These are phyloP conservation scores for Penicillium macrosclerotiorum DNA, from an alignment of 495 filamentous ascomycete species.

Conservation along the genomic window DNA sequence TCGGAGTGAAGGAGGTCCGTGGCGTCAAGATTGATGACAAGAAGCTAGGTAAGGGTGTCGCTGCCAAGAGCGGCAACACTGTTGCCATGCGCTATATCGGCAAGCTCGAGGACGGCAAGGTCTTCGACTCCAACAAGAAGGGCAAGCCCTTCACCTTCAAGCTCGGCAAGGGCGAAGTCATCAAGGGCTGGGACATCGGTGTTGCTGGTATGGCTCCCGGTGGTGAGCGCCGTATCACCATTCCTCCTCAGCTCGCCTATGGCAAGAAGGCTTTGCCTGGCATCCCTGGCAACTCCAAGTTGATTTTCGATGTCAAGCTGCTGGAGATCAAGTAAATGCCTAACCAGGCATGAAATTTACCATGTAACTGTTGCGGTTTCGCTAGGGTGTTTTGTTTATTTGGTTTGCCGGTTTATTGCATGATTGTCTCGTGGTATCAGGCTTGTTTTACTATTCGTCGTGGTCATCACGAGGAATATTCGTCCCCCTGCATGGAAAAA, in stretches of 20 bases:
- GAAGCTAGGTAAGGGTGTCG: conserved; percentile 78
- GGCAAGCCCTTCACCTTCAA: conserved; percentile 95
- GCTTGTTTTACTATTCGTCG: conserved; percentile 39
- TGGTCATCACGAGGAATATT: conserved; percentile 37
- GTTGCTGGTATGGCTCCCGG: conserved; percentile 87
- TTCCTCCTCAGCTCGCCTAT: conserved; percentile 83
- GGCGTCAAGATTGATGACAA: conserved; percentile 94
- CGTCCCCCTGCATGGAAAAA: conserved; percentile 30
- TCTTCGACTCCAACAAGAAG: conserved; percentile 97
- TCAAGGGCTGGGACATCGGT: conserved; percentile 98
- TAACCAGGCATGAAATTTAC: conserved; percentile 15
- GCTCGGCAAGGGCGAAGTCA: conserved; percentile 89
- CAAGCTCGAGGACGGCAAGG: conserved; percentile 86
- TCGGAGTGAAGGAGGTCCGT: conserved; percentile 73
- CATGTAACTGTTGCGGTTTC: conserved; percentile 19
- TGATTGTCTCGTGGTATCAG: conserved; percentile 42
- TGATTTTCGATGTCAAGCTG: conserved; percentile 92
- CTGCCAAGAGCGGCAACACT: conserved; percentile 79
- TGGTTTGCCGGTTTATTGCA: conserved; percentile 31
- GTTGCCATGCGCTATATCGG: conserved; percentile 96
- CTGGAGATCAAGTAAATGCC: conserved; percentile 60
- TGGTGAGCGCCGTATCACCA: conserved; percentile 86
- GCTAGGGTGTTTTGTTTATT: conserved; percentile 34
- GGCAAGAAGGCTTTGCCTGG: conserved; percentile 73
- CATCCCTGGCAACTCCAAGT: conserved; percentile 85